A percentile compares a stretch with the other conserved stretches of the same genome.
Evolutionary conservation across 1,284 basidiomycete species (phyloP).

Genomic region (Cystobasidium sp.): DNA sequence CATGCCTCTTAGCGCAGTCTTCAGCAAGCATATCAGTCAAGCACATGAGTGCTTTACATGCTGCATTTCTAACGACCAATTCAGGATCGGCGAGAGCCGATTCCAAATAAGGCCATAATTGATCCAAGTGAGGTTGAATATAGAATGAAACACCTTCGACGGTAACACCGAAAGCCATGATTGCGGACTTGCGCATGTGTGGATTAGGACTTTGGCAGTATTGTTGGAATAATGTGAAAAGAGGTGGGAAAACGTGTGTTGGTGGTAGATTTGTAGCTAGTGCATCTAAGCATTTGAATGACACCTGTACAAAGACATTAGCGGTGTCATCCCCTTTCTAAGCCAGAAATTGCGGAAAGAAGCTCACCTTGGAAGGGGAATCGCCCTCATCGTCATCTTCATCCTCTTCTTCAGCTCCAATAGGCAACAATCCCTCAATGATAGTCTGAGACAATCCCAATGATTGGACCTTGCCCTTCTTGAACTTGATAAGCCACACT

Average conservation of each 20-base stretch:
- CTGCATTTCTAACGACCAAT: constrained; percentile 86
- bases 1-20: constrained; percentile 84
- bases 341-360: too few relatives aligned
- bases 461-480: constrained; percentile 93
- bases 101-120: constrained; percentile 95
- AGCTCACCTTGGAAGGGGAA: constrained; percentile 70
- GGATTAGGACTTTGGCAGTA: constrained; percentile 82
- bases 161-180: constrained; percentile 93
- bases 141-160: constrained; percentile 98
- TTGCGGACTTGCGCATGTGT: constrained; percentile 81
- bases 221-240: constrained; percentile 68
- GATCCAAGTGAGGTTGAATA: constrained; percentile 89
- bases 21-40: constrained; percentile 98
- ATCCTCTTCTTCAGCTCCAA: constrained; percentile 86
- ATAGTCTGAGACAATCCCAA: constrained; percentile 84
- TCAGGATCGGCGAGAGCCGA: constrained; percentile 83
- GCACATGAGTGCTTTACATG: constrained; percentile 93
- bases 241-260: constrained; percentile 92
- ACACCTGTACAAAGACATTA: constrained; percentile 62
- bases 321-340: too few relatives aligned
- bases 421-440: constrained; percentile 88
- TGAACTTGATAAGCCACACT: constrained; percentile 76
- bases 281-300: constrained; percentile 92
- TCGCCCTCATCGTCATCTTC: constrained; percentile 81
- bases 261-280: constrained; percentile 94